Base-by-base conservation (phyloP, 2,329 filamentous ascomycete species). In the Magnaporthales sp. region DNA sequence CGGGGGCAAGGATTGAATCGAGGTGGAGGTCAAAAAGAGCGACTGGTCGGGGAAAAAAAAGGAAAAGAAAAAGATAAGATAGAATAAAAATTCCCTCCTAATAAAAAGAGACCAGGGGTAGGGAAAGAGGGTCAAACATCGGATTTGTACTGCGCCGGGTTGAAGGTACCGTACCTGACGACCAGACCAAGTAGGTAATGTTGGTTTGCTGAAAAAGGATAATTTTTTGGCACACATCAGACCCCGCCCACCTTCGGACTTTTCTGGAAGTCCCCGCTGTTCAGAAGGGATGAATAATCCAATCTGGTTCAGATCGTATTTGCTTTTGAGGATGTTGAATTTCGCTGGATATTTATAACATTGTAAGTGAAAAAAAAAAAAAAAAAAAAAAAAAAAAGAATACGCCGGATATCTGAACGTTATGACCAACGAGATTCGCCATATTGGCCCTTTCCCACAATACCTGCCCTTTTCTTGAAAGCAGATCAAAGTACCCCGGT, bases 311-410 rank as follows among this genome's bases (percentile, higher is more conserved):
- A 46, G 56, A 61, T 29, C 1, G 6, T 3, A 19, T 29, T 26
- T 61, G 15, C 22, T 60, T 61, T 60, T 24, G 56, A 26, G 29
- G 24, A 56, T 15, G 58, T 66, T 56, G 54, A 58, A 63, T 19
- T 63, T 19, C 38, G 27, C 60, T 62, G 56, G 61, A 66, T 58
- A 66, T 27, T 63, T 66, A 63, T 32, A 66, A n/a, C 29, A 63
- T 54, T 62, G 30, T 63, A 58, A 63, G 31, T 54, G 38, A 63
- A 56, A 56, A 62, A 62, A 32, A n/a, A 19, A 29, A 13, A 58
- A 63, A 56, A 56, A 62, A 62, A 32, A n/a, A 19, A 29, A 58
- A 63, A 56, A 56, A 62, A 62, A 32, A n/a, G 26, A 29, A 13
- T 32, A 11, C 26, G 27, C 30, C 60, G 15, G 27, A 30, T 32